Percentiles rank a stretch among this genome's conserved stretches.
Evolutionary conservation across 192 early-diverging fungal genomes (phyloP).

Genomic region (Backusella liffmaniae): DNA sequence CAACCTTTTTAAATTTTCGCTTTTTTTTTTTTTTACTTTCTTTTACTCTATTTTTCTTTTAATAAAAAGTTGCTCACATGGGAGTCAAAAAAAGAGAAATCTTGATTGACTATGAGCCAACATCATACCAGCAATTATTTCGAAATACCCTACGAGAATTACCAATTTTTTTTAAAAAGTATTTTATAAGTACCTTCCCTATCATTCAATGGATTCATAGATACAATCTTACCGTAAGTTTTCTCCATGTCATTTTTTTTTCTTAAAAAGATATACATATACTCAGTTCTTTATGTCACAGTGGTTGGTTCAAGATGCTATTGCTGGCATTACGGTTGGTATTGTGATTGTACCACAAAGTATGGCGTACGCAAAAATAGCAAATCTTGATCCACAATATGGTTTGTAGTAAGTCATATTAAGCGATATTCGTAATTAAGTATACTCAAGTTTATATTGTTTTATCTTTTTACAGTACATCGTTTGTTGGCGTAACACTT

Average conservation of each 20-base stretch:
- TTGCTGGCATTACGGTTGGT: conserved; percentile 74
- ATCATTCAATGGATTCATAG: conserved; percentile 36
- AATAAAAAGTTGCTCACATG: not conserved
- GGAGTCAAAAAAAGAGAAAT: not conserved
- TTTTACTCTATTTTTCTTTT: not conserved
- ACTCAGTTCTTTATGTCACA: not conserved
- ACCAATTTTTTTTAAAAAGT: conserved; percentile 13
- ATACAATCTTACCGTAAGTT: conserved; percentile 35
- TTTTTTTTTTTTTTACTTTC: not conserved
- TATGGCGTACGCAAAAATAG: conserved; percentile 77
- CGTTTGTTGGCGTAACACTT: conserved; percentile 63
- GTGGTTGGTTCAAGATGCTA: conserved; percentile 66
- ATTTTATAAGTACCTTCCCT: conserved; percentile 25
- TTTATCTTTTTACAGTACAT: conserved; percentile 58
- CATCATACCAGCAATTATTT: not conserved
- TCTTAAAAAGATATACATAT: not conserved
- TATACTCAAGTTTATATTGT: not conserved
- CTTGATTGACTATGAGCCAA: not conserved
- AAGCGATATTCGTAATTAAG: not conserved
- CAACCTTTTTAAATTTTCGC: not conserved
- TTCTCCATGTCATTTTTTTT: not conserved
- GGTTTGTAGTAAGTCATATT: conserved; percentile 61
- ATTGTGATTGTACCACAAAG: conserved; percentile 76
- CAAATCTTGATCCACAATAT: conserved; percentile 67
- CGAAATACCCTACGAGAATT: not conserved